A percentile compares a stretch with the other conserved stretches of the same genome.
Conservation (phyloP, 129 eudicot species). For the Arctium lappa region DNA sequence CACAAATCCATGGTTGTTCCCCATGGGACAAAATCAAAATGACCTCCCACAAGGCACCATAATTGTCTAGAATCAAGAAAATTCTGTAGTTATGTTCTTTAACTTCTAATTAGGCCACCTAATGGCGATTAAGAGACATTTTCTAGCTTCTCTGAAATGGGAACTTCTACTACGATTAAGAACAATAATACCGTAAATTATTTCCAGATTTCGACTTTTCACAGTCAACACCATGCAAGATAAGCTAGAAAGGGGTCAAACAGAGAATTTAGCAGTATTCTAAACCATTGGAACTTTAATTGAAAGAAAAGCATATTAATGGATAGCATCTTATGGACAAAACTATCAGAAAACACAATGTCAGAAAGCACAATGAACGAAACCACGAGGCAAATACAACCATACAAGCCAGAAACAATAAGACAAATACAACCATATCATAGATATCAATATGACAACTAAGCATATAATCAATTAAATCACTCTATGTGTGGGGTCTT, state of each 20-base stretch:
- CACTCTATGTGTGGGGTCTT: slow-evolving; percentile 11
- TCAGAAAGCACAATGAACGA: slow-evolving; percentile 20
- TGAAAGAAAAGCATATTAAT: slow-evolving; percentile 16
- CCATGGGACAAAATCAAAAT: background rate
- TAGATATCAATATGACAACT: slow-evolving; percentile 12
- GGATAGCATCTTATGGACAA: slow-evolving; percentile 25
- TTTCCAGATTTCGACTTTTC: background rate
- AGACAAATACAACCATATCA: slow-evolving; percentile 23
- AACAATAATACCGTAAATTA: background rate
- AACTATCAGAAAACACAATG: slow-evolving; percentile 25
- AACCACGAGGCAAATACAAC: slow-evolving; percentile 26
- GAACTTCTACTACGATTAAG: background rate
- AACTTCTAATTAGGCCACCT: background rate
- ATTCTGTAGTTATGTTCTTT: background rate
- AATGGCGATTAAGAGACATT: background rate
- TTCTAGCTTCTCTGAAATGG: background rate
- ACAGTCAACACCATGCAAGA: background rate
- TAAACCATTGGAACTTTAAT: slow-evolving; percentile 3
- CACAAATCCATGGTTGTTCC: slow-evolving; percentile 12
- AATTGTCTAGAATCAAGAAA: background rate
- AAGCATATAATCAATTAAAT: slow-evolving; percentile 19
- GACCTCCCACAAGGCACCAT: background rate
- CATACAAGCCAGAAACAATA: slow-evolving; percentile 23
- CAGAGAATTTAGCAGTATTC: slow-evolving; percentile 6
- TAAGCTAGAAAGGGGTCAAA: background rate